These are phyloP conservation scores for Ilex asprella DNA, from an alignment of 257 asterid species.

Conservation along the genomic window DNA sequence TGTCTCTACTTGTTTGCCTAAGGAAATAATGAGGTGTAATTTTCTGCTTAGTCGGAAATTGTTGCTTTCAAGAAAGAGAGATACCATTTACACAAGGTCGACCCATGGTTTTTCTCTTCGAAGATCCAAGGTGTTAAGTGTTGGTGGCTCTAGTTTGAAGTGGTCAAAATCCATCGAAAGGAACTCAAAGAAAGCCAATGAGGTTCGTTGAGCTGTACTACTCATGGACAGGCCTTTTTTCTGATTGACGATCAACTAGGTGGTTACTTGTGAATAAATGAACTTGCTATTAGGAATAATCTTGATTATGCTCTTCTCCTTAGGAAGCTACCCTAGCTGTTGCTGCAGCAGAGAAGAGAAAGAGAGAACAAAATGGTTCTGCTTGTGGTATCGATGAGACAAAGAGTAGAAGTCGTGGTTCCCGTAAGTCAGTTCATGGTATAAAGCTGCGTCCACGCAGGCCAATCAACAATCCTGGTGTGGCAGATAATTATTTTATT, in stretches of 20 bases:
- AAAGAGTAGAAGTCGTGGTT: slow-evolving; percentile 57
- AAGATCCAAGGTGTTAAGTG: slow-evolving; percentile 71
- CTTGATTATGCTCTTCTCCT: slow-evolving; percentile 9
- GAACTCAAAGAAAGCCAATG: slow-evolving; percentile 60
- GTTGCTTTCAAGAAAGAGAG: slow-evolving; percentile 62
- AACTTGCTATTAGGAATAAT: neutral
- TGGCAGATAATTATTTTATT: slow-evolving; percentile 24
- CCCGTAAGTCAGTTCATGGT: slow-evolving; percentile 78
- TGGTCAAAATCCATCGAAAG: slow-evolving; percentile 96
- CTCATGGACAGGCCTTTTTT: slow-evolving; percentile 7
- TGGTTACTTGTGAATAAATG: neutral
- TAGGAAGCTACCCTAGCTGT: slow-evolving; percentile 81
- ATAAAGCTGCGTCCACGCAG: slow-evolving; percentile 73
- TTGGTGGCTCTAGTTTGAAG: slow-evolving; percentile 75
- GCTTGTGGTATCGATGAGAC: slow-evolving; percentile 21
- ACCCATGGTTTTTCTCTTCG: slow-evolving; percentile 72
- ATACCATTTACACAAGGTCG: slow-evolving; percentile 79
- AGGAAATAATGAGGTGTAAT: no score
- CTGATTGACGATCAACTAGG: neutral
- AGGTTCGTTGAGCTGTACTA: slow-evolving; percentile 49
- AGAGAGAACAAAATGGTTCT: slow-evolving; percentile 46
- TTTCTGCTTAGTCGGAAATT: slow-evolving; percentile 48
- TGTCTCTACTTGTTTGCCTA: slow-evolving; percentile 5
- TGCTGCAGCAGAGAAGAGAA: slow-evolving; percentile 64
- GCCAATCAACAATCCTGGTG: slow-evolving; percentile 74